phyloP scores from a whole-genome alignment of 257 asterid species.

The Solanum ahanhuiri region DNA sequence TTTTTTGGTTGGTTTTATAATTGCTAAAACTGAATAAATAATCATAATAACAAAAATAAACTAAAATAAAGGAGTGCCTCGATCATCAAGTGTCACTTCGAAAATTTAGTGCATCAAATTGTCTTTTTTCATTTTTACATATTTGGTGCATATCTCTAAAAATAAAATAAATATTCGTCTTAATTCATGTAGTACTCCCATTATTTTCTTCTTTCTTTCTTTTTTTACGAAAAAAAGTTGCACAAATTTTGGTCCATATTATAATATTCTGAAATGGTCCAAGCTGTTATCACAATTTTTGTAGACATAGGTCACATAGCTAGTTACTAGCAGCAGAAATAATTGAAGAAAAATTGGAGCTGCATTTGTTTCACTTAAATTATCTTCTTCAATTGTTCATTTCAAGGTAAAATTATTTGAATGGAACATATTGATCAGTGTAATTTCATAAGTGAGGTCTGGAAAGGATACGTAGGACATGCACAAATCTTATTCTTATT shows the following conservation, averaged over 20 bases:
- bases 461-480: fast-evolving
- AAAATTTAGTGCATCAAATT: not conserved
- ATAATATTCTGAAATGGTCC: not conserved
- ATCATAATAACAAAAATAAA: not conserved
- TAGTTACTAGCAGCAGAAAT: not conserved
- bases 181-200: not conserved
- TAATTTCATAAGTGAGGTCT: not conserved
- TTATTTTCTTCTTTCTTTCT: not conserved
- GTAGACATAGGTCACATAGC: not conserved
- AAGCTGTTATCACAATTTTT: not conserved
- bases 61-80: not conserved
- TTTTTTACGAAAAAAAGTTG: not conserved
- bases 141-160: not conserved
- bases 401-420: not conserved
- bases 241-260: not conserved
- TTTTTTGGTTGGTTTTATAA: not conserved
- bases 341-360: not conserved
- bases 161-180: not conserved
- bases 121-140: not conserved
- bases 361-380: not conserved
- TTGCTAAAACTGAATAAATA: not conserved
- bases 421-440: not conserved
- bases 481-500: fast-evolving
- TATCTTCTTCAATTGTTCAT: not conserved
- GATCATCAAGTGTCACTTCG: not conserved